These are phyloP conservation scores for Rutstroemia sp. DNA, from an alignment of 2,329 filamentous ascomycete genomes.

Conservation along the genomic window DNA sequence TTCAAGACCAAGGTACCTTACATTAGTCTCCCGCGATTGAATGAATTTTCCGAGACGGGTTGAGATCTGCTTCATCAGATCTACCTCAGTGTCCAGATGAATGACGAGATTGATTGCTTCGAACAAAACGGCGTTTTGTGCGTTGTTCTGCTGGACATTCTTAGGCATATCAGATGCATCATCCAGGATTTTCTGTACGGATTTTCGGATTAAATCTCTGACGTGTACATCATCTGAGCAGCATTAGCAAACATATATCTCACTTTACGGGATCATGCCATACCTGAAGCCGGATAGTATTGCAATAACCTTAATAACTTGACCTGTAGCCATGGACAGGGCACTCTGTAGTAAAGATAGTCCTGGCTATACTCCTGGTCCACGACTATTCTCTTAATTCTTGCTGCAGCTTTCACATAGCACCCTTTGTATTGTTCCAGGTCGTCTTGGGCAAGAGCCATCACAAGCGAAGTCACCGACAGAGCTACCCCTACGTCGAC, in stretches of 20 bases:
- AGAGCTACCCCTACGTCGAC: constrained; percentile 87
- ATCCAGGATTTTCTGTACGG: constrained; percentile 84
- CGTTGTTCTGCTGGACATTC: constrained; percentile 99
- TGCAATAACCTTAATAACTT: constrained; percentile 88
- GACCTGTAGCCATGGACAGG: constrained; percentile 96
- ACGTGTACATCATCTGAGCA: constrained; percentile 78
- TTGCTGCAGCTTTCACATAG: constrained; percentile 86
- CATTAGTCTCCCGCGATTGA: constrained; percentile 92
- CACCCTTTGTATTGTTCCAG: constrained; percentile 90
- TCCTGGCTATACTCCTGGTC: constrained; percentile 85
- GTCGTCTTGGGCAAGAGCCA: constrained; percentile 89
- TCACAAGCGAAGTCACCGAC: constrained; percentile 91
- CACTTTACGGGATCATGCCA: constrained; percentile 17
- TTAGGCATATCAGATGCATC: constrained; percentile 89
- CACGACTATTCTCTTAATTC: constrained; percentile 82
- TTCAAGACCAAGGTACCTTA: constrained; percentile 89
- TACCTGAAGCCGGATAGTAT: constrained; percentile 92
- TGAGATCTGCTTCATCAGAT: constrained; percentile 94
- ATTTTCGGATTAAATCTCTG: constrained; percentile 84
- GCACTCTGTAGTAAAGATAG: constrained; percentile 99
- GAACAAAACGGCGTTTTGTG: constrained; percentile 94
- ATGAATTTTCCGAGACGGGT: constrained; percentile 89
- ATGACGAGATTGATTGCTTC: constrained; percentile 99
- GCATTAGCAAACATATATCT: constrained; percentile 8
- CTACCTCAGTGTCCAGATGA: constrained; percentile 90